Conservation (phyloP, 176 grass and related monocot species). For the Echinochloa phyllopogon region DNA sequence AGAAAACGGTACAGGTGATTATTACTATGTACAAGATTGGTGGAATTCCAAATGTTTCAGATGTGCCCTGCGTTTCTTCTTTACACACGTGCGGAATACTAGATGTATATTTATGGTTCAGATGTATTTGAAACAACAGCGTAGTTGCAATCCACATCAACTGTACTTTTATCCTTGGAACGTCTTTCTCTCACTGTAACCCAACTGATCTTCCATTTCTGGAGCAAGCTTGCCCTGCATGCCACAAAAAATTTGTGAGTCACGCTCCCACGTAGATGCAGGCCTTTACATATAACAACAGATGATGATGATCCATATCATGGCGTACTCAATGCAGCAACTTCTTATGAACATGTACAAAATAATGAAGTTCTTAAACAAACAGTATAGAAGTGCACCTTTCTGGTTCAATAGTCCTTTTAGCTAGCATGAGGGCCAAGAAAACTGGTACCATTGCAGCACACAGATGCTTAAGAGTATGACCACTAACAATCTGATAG, state of each 20-base stretch:
- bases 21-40: neutral
- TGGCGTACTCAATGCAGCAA: neutral
- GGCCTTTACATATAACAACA: neutral
- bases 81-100: neutral
- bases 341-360: neutral
- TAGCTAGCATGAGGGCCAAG: slow-evolving; percentile 88
- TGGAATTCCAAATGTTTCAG: neutral
- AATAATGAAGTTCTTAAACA: neutral
- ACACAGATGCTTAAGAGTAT: slow-evolving; percentile 89
- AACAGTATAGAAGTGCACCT: slow-evolving; percentile 47
- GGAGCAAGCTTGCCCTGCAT: slow-evolving; percentile 62
- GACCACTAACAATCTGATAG: slow-evolving; percentile 71
- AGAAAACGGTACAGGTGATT: neutral
- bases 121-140: slow-evolving; percentile 49
- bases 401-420: slow-evolving; percentile 79
- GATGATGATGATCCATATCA: neutral
- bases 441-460: slow-evolving; percentile 95
- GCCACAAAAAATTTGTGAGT: neutral
- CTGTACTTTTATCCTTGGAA: slow-evolving; percentile 34
- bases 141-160: slow-evolving; percentile 48
- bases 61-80: neutral
- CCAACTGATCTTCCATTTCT: slow-evolving; percentile 60
- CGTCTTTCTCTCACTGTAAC: slow-evolving; percentile 47
- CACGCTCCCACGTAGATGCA: neutral
- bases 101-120: slow-evolving; percentile 35